Evolutionary conservation across 306 rosid genomes (phyloP).

Genomic region (Begonia masoniana): DNA sequence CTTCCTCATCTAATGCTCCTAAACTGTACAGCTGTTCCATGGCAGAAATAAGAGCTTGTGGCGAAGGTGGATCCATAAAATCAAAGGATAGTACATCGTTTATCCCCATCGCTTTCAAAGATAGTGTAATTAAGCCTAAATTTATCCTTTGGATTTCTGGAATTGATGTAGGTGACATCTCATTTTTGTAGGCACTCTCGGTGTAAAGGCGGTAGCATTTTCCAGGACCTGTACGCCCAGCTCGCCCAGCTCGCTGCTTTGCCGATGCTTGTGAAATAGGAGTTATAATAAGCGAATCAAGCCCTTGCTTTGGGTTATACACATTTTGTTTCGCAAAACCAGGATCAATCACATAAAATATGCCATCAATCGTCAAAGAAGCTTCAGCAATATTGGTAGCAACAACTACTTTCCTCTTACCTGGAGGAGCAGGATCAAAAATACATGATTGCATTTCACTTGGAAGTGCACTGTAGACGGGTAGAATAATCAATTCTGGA

Average conservation of each 20-base stretch:
- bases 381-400: slow-evolving; percentile 93
- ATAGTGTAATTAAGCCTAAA: slow-evolving; percentile 51
- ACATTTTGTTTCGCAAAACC: slow-evolving; percentile 89
- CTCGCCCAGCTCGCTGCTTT: slow-evolving; percentile 78
- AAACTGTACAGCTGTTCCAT: slow-evolving; percentile 68
- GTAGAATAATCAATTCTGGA: slow-evolving; percentile 69
- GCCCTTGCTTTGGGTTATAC: slow-evolving; percentile 71
- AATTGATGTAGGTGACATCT: slow-evolving; percentile 62
- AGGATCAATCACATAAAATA: slow-evolving; percentile 70
- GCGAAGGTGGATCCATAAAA: slow-evolving; percentile 88
- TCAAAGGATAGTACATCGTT: slow-evolving; percentile 62
- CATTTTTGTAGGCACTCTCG: slow-evolving; percentile 67
- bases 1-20: slow-evolving; percentile 90
- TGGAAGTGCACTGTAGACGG: slow-evolving; percentile 83
- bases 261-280: slow-evolving; percentile 92
- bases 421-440: slow-evolving; percentile 81
- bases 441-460: slow-evolving; percentile 81
- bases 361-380: slow-evolving; percentile 89
- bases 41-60: slow-evolving; percentile 73
- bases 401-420: slow-evolving; percentile 85
- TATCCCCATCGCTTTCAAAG: slow-evolving; percentile 81
- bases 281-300: slow-evolving; percentile 65
- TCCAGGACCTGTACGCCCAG: slow-evolving; percentile 87
- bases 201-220: slow-evolving; percentile 77
- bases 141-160: slow-evolving; percentile 82